Base-by-base conservation (phyloP, 2,329 filamentous ascomycete genomes). In the Exophiala alcalophila region DNA sequence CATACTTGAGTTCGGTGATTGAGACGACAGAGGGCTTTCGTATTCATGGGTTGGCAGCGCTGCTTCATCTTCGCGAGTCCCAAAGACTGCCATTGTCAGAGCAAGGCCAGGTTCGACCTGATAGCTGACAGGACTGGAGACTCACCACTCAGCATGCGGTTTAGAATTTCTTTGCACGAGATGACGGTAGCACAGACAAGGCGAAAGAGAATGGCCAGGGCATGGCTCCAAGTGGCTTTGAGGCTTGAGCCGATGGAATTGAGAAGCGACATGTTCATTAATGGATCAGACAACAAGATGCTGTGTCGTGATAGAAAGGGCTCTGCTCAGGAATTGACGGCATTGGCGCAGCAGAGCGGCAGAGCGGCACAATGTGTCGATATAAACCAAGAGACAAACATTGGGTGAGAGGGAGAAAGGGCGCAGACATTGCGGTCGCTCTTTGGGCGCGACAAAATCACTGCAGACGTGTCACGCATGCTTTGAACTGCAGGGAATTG, bases 381-480 rank as follows among this genome's bases (percentile, higher is more conserved):
- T n/a, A n/a, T n/a, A n/a, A n/a, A n/a, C n/a, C n/a, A n/a, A n/a
- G n/a, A n/a, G n/a, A n/a, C n/a, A n/a, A n/a, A n/a, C n/a, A n/a
- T n/a, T n/a, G n/a, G n/a, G n/a, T n/a, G n/a, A n/a, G n/a, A n/a
- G n/a, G n/a, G n/a, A n/a, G n/a, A n/a, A n/a, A n/a, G n/a, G n/a
- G n/a, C n/a, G n/a, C n/a, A n/a, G n/a, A n/a, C n/a, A n/a, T n/a
- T 33, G 27, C 16, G 18, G 11, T 10, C 10, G 21, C 14, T 28
- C 14, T 18, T 30, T 9, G 19, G 6, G 10, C n/a, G 19, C 14
- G 26, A 26, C 44, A 21, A 43, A 48, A 39, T 48, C 40, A 40
- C 44, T 25, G 12, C 15, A 14, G 26, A 48, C 40, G 44, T 43
- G 40, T 48, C 39, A 36, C 44, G 18, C 44, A 48, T 19, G 10